A percentile compares a stretch with the other conserved stretches of the same genome.
phyloP scores from a whole-genome alignment of 176 grass and related monocot species.

The Oryza rufipogon region DNA sequence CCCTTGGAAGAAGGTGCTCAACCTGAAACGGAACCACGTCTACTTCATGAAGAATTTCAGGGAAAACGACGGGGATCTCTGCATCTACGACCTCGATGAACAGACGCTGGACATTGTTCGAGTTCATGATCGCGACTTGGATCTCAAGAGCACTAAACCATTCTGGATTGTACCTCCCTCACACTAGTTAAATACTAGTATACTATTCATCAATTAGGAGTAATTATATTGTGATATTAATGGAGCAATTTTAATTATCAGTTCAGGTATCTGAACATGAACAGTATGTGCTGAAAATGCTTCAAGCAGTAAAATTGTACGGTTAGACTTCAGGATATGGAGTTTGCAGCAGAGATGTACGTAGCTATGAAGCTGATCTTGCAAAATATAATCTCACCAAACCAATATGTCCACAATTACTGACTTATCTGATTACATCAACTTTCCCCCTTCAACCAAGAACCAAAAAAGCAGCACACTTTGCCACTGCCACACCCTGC shows the following conservation, averaged over 20 bases:
- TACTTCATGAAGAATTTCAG: too few species aligned
- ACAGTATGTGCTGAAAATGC: neutral
- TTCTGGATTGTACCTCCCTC: too few species aligned
- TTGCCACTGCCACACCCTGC: constrained; percentile 6
- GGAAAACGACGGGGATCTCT: too few species aligned
- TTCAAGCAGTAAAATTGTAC: neutral
- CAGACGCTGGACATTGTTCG: too few species aligned
- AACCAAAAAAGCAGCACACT: neutral
- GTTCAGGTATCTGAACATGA: neutral
- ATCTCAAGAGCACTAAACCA: too few species aligned
- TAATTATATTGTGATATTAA: too few species aligned
- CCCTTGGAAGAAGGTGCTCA: too few species aligned
- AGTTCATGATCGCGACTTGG: too few species aligned
- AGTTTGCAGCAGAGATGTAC: neutral
- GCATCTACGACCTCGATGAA: too few species aligned
- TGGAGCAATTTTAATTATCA: neutral
- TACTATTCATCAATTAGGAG: too few species aligned
- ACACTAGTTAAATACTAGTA: too few species aligned
- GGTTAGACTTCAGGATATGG: neutral
- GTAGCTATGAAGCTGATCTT: neutral
- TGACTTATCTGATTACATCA: constrained; percentile 1
- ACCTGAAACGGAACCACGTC: too few species aligned
- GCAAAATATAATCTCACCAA: constrained; percentile 25
- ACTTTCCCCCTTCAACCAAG: constrained; percentile 2
- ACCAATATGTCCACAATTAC: constrained; percentile 38